Percentiles rank a stretch among this genome's conserved stretches.
Conservation (phyloP, 305 asterid genomes). For the Fraxinus nigra region DNA sequence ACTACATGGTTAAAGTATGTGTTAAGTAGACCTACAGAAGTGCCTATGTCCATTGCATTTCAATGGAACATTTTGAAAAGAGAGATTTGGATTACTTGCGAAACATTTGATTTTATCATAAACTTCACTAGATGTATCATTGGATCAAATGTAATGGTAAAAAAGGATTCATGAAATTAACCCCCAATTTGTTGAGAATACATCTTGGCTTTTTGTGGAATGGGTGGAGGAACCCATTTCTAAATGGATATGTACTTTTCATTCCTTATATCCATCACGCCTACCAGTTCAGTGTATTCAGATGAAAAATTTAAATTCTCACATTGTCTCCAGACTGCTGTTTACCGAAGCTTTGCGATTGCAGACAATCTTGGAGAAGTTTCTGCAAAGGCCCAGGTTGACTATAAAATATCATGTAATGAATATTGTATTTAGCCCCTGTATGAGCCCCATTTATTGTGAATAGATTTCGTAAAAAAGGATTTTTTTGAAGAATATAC, state of each 20-base stretch:
- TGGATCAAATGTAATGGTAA: not conserved
- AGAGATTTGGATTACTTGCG: not conserved
- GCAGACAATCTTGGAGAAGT: conserved; percentile 90
- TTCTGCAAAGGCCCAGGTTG: conserved; percentile 91
- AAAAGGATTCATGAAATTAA: not conserved
- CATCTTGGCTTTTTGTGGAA: not conserved
- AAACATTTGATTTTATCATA: not conserved
- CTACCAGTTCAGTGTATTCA: conserved; percentile 12
- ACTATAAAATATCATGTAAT: not conserved
- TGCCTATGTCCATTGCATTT: not conserved
- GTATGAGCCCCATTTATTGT: not conserved
- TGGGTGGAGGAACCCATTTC: not conserved
- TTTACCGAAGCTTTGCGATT: conserved; percentile 88
- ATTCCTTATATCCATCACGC: conserved; percentile 7
- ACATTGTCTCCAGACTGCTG: conserved; percentile 62
- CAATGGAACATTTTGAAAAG: not conserved
- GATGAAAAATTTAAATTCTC: conserved; percentile 19
- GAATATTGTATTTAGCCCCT: not conserved
- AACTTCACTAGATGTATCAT: not conserved
- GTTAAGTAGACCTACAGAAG: not conserved
- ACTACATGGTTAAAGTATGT: not conserved
- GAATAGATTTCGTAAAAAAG: not conserved
- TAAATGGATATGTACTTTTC: not conserved
- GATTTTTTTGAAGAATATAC: not conserved
- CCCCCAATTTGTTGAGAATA: not conserved